A percentile compares a stretch with the other conserved stretches of the same genome.
Conservation (phyloP, 192 early-diverging fungal species). For the Coemansia javaensis region DNA sequence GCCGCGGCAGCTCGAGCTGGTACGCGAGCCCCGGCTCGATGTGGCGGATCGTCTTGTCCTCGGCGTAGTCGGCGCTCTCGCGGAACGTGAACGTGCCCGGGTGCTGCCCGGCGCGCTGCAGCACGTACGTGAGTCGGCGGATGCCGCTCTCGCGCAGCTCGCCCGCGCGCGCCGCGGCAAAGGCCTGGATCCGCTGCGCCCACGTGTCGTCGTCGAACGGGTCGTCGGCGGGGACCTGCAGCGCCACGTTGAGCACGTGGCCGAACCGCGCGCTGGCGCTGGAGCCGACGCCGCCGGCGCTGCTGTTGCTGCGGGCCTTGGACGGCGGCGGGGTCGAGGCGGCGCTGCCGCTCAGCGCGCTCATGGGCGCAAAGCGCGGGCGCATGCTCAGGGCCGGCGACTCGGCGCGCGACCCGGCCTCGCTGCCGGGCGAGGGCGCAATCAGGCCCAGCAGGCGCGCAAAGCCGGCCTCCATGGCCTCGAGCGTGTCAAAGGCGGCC, state of each 20-base stretch:
- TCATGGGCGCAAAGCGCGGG: slow-evolving; percentile 39
- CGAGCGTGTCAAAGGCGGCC: slow-evolving; percentile 65
- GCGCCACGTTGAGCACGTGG: slow-evolving; percentile 82
- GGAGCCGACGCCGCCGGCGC: no score
- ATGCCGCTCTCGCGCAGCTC: slow-evolving; percentile 71
- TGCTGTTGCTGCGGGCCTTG: slow-evolving; percentile 9
- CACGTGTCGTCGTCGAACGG: slow-evolving; percentile 66
- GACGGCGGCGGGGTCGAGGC: no score
- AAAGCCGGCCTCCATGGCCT: slow-evolving; percentile 65
- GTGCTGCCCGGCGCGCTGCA: slow-evolving; percentile 76
- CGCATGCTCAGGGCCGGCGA: slow-evolving; percentile 42
- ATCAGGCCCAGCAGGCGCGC: slow-evolving; percentile 59
- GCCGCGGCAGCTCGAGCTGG: slow-evolving; percentile 87
- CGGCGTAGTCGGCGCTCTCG: slow-evolving; percentile 73
- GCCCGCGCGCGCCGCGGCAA: slow-evolving; percentile 57
- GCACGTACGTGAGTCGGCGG: slow-evolving; percentile 85
- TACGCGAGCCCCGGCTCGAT: slow-evolving; percentile 98
- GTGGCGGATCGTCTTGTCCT: slow-evolving; percentile 94
- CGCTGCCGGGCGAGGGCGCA: slow-evolving; percentile 36
- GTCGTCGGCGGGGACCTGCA: slow-evolving; percentile 59
- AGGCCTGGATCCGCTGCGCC: slow-evolving; percentile 57
- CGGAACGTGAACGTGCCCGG: slow-evolving; percentile 97
- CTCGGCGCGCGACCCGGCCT: slow-evolving; percentile 40
- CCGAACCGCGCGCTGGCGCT: slow-evolving; percentile 50
- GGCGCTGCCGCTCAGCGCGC: slow-evolving; percentile 31